Percentiles rank a stretch among this genome's conserved stretches.
Conservation (phyloP, 2,329 filamentous ascomycete species). For the Fusarium sp. region DNA sequence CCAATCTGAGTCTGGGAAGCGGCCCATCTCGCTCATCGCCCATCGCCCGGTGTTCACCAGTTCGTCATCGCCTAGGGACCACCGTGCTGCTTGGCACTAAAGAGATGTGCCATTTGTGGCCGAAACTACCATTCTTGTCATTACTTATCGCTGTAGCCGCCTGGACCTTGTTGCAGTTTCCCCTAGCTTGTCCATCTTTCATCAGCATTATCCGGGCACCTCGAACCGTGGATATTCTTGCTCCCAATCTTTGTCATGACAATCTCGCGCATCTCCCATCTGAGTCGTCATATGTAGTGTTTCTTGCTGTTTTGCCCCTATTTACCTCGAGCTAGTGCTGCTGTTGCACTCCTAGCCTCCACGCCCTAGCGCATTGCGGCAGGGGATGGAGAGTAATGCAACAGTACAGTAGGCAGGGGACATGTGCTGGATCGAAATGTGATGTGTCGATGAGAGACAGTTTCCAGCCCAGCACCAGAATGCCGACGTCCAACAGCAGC, state of each 20-base stretch:
- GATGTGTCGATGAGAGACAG: slow-evolving; percentile 38
- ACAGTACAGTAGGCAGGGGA: slow-evolving; percentile 25
- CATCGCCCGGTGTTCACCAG: slow-evolving; percentile 15
- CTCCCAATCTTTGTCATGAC: slow-evolving; percentile 6
- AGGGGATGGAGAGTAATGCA: slow-evolving; percentile 25
- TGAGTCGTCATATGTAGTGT: slow-evolving; percentile 28
- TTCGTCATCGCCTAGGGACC: slow-evolving; percentile 10
- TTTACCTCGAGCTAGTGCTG: slow-evolving; percentile 27
- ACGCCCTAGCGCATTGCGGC: slow-evolving; percentile 24
- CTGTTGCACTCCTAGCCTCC: slow-evolving; percentile 28
- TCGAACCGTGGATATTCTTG: not conserved
- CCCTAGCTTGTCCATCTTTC: slow-evolving; percentile 1
- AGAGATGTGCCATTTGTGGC: not conserved
- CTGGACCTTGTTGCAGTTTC: not conserved
- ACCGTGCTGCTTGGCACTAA: slow-evolving; percentile 3
- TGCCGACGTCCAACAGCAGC: slow-evolving; percentile 30
- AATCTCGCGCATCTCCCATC: slow-evolving; percentile 26
- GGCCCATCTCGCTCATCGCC: slow-evolving; percentile 34
- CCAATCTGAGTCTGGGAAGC: slow-evolving; percentile 35
- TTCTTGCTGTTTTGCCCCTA: slow-evolving; percentile 30
- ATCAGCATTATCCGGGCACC: not conserved
- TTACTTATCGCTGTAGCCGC: slow-evolving; percentile 14
- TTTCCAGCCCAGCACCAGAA: slow-evolving; percentile 21
- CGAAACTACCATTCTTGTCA: not conserved
- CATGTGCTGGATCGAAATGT: slow-evolving; percentile 40